These are phyloP conservation scores for Mrakia gelida DNA, from an alignment of 768 basidiomycete species.

Conservation along the genomic window DNA sequence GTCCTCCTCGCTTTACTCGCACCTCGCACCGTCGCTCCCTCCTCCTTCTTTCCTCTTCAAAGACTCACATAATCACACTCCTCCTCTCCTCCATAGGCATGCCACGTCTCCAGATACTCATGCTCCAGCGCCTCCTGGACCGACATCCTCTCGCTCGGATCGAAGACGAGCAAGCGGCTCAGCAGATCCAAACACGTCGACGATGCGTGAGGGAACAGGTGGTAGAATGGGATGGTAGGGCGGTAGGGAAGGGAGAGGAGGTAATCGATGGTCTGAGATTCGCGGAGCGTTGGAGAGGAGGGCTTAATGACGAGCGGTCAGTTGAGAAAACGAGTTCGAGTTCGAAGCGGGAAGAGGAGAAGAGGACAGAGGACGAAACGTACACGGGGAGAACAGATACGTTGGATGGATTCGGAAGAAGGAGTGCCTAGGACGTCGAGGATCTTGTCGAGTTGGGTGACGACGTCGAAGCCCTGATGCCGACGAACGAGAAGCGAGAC, in stretches of 20 bases:
- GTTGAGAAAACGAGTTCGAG: slow-evolving; percentile 38
- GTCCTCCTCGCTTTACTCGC: no score
- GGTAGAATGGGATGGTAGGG: background rate
- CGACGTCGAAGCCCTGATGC: slow-evolving; percentile 76
- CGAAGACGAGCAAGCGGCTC: slow-evolving; percentile 23
- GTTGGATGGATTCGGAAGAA: slow-evolving; percentile 82
- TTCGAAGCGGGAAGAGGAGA: background rate
- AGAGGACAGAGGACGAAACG: slow-evolving; percentile 63
- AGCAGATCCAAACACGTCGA: slow-evolving; percentile 25
- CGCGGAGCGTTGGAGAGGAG: slow-evolving; percentile 70
- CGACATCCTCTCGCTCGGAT: slow-evolving; percentile 76
- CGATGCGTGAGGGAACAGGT: background rate
- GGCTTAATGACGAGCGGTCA: slow-evolving; percentile 59
- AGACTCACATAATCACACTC: background rate
- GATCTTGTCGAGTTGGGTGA: slow-evolving; percentile 86
- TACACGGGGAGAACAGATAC: slow-evolving; percentile 70
- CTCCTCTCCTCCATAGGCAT: background rate
- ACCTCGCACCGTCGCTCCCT: no score
- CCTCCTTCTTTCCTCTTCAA: no score
- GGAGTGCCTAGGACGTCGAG: slow-evolving; percentile 77
- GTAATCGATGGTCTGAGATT: slow-evolving; percentile 41
- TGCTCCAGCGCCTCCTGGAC: slow-evolving; percentile 81
- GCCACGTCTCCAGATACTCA: slow-evolving; percentile 72
- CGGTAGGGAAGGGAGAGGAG: slow-evolving; percentile 29
- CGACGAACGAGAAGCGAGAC: no score